A percentile compares a stretch with the other conserved stretches of the same genome.
Conservation (phyloP, 1,284 basidiomycete genomes). For the Microbotryum scabiosae region DNA sequence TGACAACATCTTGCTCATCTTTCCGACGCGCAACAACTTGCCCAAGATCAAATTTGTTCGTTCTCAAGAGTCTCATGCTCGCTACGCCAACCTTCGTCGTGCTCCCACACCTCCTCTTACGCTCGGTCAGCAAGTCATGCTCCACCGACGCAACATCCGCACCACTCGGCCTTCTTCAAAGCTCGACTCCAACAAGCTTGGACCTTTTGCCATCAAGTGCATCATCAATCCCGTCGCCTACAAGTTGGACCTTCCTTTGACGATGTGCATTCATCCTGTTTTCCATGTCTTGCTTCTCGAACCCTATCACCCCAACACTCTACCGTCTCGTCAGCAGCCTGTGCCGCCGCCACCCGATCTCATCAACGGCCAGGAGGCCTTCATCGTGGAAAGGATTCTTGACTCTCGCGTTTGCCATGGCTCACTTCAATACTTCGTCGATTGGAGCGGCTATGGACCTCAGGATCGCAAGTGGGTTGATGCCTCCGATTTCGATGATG, state of each 20-base stretch:
- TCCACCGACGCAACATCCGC: conserved; percentile 6
- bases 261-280: conserved; percentile 9
- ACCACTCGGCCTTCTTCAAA: conserved; percentile 13
- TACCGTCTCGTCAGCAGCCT: not conserved
- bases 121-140: conserved; percentile 27
- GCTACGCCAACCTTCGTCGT: too few species aligned
- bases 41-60: too few species aligned
- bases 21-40: too few species aligned
- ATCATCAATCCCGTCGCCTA: conserved; percentile 5
- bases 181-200: conserved; percentile 11
- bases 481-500: too few species aligned
- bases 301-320: not conserved
- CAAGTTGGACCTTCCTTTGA: conserved; percentile 6
- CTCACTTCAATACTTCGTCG: conserved; percentile 3
- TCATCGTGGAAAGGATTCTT: not conserved
- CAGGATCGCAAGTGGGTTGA: too few species aligned
- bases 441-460: conserved; percentile 9
- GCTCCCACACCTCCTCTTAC: too few species aligned
- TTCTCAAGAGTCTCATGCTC: too few species aligned
- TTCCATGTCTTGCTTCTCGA: conserved; percentile 17
- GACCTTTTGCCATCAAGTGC: conserved; percentile 6
- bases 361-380: not conserved
- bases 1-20: too few species aligned
- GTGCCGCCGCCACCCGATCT: not conserved
- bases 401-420: not conserved